These are phyloP conservation scores for Chamaecyparis obtusa DNA, from an alignment of 75 land plant species.

Conservation along the genomic window DNA sequence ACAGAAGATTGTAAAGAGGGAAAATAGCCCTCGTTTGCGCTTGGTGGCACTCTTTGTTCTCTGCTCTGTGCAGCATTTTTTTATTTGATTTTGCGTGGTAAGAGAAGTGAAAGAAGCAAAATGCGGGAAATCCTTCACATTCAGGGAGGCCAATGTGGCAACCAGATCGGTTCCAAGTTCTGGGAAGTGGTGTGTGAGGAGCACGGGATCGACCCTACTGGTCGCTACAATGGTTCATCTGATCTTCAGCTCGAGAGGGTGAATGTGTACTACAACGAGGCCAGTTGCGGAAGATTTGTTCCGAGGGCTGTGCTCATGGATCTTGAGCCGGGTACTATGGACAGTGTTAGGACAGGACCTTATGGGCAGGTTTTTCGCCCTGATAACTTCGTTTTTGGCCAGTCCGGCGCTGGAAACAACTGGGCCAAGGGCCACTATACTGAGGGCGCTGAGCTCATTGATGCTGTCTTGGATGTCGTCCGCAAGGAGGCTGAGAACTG, in stretches of 20 bases:
- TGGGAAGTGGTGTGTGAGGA: conserved; percentile 58
- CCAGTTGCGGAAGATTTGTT: conserved; percentile 40
- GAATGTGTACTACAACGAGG: conserved; percentile 62
- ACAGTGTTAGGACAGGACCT: conserved; percentile 32
- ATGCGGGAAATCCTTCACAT: conserved; percentile 70
- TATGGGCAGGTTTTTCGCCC: conserved; percentile 48
- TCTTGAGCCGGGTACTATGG: conserved; percentile 52
- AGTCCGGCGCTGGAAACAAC: conserved; percentile 50
- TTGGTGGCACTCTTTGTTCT: neutral
- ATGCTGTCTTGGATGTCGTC: conserved; percentile 54
- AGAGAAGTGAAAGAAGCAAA: neutral
- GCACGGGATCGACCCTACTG: conserved; percentile 44
- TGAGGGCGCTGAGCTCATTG: conserved; percentile 62
- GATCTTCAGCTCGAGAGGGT: conserved; percentile 47
- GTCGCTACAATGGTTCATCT: conserved; percentile 26
- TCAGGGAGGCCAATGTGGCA: conserved; percentile 74
- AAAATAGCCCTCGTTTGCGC: neutral
- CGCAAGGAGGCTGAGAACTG: conserved; percentile 48
- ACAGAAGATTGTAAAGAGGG: neutral
- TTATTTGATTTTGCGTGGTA: neutral
- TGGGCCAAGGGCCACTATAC: conserved; percentile 57
- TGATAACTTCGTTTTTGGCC: conserved; percentile 49
- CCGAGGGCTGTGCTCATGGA: conserved; percentile 55
- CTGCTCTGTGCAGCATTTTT: neutral
- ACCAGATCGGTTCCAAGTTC: conserved; percentile 66